phyloP scores from a whole-genome alignment of 2,329 filamentous ascomycete species.

The Monilinia vaccinii-corymbosi region DNA sequence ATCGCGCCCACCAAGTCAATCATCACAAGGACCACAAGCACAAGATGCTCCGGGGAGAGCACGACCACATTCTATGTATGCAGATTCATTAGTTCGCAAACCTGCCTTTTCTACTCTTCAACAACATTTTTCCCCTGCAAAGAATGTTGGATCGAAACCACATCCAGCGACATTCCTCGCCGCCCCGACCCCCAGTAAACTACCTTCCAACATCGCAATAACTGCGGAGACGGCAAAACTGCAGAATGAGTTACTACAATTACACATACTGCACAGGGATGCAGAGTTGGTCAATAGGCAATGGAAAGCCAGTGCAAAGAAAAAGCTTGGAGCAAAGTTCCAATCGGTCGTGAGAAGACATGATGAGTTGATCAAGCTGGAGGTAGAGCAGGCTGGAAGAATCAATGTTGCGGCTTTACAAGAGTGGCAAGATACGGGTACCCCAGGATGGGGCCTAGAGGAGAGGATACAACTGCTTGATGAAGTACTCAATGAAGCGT shows the following conservation, averaged over 20 bases:
- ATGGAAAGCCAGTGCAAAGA: constrained; percentile 49
- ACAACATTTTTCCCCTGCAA: constrained; percentile 59
- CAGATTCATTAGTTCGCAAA: constrained; percentile 16
- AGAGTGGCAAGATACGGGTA: constrained; percentile 36
- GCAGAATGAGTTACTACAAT: constrained; percentile 56
- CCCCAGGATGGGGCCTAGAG: constrained; percentile 36
- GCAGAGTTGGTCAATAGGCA: constrained; percentile 35
- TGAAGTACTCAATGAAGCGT: constrained; percentile 46
- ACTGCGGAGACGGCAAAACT: constrained; percentile 49
- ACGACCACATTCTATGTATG: constrained; percentile 11
- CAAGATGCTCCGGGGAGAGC: constrained; percentile 2
- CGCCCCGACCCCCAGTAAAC: constrained; percentile 52
- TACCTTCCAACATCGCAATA: constrained; percentile 49
- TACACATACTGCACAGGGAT: constrained; percentile 54
- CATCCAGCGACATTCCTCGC: constrained; percentile 48
- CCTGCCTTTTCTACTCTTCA: constrained; percentile 50
- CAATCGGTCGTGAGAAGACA: constrained; percentile 27
- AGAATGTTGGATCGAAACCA: constrained; percentile 51
- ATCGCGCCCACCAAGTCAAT: constrained; percentile 12
- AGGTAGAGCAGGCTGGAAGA: constrained; percentile 41
- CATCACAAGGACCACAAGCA: neutral
- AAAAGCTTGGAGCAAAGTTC: constrained; percentile 40
- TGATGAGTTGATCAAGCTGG: constrained; percentile 33
- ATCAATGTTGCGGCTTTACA: constrained; percentile 43
- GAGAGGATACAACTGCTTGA: constrained; percentile 51